Percentiles rank a stretch among this genome's conserved stretches.
Evolutionary conservation across 2,329 filamentous ascomycete species (phyloP).

Genomic region (Pseudogymnoascus destructans): DNA sequence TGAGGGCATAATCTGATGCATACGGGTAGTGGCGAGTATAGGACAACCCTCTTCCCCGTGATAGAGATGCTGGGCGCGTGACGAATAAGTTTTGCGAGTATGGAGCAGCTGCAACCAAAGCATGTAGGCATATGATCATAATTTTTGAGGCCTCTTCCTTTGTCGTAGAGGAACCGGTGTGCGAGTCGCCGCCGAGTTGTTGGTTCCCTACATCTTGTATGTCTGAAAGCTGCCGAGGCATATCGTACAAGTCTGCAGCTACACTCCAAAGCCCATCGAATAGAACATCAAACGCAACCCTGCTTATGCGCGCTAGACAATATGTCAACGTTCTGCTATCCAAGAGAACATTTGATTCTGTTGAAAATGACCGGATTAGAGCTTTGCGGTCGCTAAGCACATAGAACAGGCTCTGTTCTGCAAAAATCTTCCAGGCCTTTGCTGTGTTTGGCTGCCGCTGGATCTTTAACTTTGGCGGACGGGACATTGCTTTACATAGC

Average conservation of each 20-base stretch:
- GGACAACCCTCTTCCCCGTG: constrained; percentile 13
- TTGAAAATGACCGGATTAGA: constrained; percentile 44
- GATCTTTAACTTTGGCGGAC: neutral
- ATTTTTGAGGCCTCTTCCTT: constrained; percentile 22
- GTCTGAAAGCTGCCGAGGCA: constrained; percentile 32
- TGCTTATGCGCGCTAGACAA: constrained; percentile 46
- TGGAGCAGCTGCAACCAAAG: constrained; percentile 45
- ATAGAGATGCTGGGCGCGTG: neutral
- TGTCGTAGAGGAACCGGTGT: constrained; percentile 14
- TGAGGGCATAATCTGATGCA: constrained; percentile 27
- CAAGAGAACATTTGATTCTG: constrained; percentile 35
- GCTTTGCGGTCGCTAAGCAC: constrained; percentile 45
- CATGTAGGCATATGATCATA: constrained; percentile 46
- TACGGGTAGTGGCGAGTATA: constrained; percentile 16
- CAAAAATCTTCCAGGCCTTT: constrained; percentile 43
- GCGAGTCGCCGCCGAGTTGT: constrained; percentile 14
- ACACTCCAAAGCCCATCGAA: constrained; percentile 54
- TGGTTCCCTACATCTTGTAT: constrained; percentile 9
- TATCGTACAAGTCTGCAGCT: constrained; percentile 43
- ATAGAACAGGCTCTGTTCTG: constrained; percentile 51
- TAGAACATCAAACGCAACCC: constrained; percentile 43
- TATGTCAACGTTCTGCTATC: constrained; percentile 52
- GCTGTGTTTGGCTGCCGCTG: neutral
- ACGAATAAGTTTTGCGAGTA: constrained; percentile 30
- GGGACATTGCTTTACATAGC: neutral